These are phyloP conservation scores for Ascochyta lentis DNA, from an alignment of 2,329 filamentous ascomycete species.

Conservation along the genomic window DNA sequence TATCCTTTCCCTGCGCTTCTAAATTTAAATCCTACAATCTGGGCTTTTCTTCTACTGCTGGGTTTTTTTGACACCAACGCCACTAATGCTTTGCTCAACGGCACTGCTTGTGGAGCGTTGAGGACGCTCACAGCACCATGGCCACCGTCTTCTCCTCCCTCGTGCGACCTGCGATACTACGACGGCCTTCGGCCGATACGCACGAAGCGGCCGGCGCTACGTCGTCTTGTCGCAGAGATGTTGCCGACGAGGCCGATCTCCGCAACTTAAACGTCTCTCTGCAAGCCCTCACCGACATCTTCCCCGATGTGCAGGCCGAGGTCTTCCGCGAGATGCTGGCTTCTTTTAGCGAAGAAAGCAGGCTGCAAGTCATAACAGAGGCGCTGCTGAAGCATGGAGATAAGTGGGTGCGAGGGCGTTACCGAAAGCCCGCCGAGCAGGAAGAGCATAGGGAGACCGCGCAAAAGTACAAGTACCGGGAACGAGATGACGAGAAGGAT, in stretches of 20 bases:
- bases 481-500: constrained; percentile 38
- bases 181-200: constrained; percentile 21
- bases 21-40: constrained; percentile 5
- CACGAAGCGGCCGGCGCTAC: constrained; percentile 14
- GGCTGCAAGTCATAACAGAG: constrained; percentile 78
- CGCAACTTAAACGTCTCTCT: constrained; percentile 74
- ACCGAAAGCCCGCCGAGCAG: constrained; percentile 46
- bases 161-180: constrained; percentile 34
- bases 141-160: constrained; percentile 47
- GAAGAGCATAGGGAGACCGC: constrained; percentile 44
- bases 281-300: constrained; percentile 71
- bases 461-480: constrained; percentile 45
- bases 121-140: constrained; percentile 29
- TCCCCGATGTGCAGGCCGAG: constrained; percentile 81
- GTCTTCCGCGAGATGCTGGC: constrained; percentile 83
- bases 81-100: constrained; percentile 3
- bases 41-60: neutral
- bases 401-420: constrained; percentile 74
- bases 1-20: constrained; percentile 3
- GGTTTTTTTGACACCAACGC: neutral
- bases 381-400: constrained; percentile 74
- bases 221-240: constrained; percentile 16
- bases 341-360: constrained; percentile 76
- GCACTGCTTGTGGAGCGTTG: constrained; percentile 9
- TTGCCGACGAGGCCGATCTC: constrained; percentile 65